These are phyloP conservation scores for Gliomastix tumulicola DNA, from an alignment of 2,329 filamentous ascomycete genomes.

Conservation along the genomic window DNA sequence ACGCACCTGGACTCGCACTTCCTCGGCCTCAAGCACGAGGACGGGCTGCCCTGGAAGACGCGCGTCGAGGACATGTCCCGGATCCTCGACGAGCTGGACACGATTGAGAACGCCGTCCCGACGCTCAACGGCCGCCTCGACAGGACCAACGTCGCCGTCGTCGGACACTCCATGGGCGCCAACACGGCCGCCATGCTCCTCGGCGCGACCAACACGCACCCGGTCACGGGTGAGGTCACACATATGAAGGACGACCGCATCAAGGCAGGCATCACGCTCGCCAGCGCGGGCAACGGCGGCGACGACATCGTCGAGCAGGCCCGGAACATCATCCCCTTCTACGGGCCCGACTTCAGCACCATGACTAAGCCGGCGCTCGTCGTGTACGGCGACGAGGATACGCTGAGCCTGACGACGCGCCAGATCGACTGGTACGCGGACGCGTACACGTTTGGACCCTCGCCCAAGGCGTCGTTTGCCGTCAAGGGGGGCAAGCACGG, in stretches of 20 bases:
- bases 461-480: constrained; percentile 10
- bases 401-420: constrained; percentile 10
- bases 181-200: constrained; percentile 11
- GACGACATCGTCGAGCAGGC: constrained; percentile 8
- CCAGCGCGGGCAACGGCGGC: constrained; percentile 10
- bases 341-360: constrained; percentile 9
- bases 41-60: constrained; percentile 10
- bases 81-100: constrained; percentile 14
- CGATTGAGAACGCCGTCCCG: constrained; percentile 12
- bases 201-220: constrained; percentile 12
- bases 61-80: constrained; percentile 12
- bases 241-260: constrained; percentile 10
- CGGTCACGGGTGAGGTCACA: constrained; percentile 7
- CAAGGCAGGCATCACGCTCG: constrained; percentile 16
- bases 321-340: constrained; percentile 10
- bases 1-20: constrained; percentile 14
- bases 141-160: constrained; percentile 11
- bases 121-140: constrained; percentile 14
- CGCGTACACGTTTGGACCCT: constrained; percentile 9
- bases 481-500: constrained; percentile 14
- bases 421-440: constrained; percentile 16
- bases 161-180: constrained; percentile 15
- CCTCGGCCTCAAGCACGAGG: constrained; percentile 3
- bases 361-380: constrained; percentile 12
- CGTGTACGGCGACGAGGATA: constrained; percentile 14